Base-by-base conservation (phyloP, 495 filamentous ascomycete genomes). In the Terfezia claveryi region DNA sequence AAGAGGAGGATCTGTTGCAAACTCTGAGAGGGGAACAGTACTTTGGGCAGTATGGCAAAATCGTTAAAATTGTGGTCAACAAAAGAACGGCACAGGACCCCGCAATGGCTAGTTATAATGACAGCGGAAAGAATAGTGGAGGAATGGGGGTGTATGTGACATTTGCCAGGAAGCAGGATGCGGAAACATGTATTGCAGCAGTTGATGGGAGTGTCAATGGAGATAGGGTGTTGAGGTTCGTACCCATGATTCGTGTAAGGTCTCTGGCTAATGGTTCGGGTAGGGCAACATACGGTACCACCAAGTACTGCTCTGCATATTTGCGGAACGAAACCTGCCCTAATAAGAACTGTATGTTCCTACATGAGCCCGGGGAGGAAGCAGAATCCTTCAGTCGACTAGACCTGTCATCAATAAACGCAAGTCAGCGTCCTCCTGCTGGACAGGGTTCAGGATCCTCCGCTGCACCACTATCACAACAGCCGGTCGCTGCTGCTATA, bases 281-380 rank as follows among this genome's bases (percentile, higher is more conserved):
- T 53, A 81, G 89, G 63, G 92, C 92, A 6, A 92, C 96, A 67
- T 84, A 92, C 54, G 92, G 92, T 20, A 99, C 92, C 8, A 99
- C 92, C 2, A 99, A 99, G 67, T 99, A 99, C 66, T 99, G 91
- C 68, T 96, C 91, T 0, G 91, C 91, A 9, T 99, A 89, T 73
- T 74, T 99, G 23, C 80, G 92, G 20, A 83, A 87, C 54, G 91
- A 99, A 65, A 79, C 78, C 56, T 99, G 91, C 68, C 83, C 80
- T 37, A 99, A 99, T 61, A 77, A 86, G 53, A 85, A 85, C 55
- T 99, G 91, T 69, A 99, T 94, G 73, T 99, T 99, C 68, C 69
- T 99, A 44, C 91, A 99, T 64, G 91, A 99, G 66, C 82, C 88
- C 16, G 91, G 89, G 16, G 91, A 99, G 64, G 91, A 94, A 56